phyloP scores from a whole-genome alignment of 176 grass and related monocot genomes.

The Bolboschoenus planiculmis region DNA sequence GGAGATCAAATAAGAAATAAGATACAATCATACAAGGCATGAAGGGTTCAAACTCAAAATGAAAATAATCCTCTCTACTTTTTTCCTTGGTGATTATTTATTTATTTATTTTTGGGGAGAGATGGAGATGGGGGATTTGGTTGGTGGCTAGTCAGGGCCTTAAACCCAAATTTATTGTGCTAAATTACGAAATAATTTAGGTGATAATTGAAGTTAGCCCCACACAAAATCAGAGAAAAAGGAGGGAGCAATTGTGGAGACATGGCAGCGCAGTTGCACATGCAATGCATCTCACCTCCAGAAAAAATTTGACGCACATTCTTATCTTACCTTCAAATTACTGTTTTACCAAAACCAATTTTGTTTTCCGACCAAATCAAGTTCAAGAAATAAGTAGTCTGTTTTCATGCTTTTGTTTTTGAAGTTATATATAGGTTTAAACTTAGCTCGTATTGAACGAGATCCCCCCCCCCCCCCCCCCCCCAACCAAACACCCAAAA shows the following conservation, averaged over 20 bases:
- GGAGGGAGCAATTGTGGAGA: not conserved
- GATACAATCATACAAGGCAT: not conserved
- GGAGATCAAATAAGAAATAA: not conserved
- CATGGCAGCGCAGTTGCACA: not conserved
- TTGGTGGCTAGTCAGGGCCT: not conserved
- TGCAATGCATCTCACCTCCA: not conserved
- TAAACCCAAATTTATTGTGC: not conserved
- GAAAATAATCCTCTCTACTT: not conserved
- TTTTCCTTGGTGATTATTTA: not conserved
- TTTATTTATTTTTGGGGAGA: not conserved
- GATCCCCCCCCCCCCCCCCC: not conserved
- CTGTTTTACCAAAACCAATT: not conserved
- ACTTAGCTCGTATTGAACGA: not conserved
- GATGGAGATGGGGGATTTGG: not conserved
- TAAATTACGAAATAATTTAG: not conserved
- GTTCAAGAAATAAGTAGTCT: not conserved
- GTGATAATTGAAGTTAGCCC: constrained; percentile 1
- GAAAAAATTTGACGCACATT: not conserved
- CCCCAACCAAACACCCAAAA: too few species aligned
- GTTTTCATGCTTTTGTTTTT: not conserved
- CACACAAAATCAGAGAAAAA: not conserved
- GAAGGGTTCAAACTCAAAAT: not conserved
- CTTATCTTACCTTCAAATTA: not conserved
- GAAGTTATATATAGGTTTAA: not conserved
- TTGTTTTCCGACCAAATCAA: not conserved